Base-by-base conservation (phyloP, 306 rosid species). In the Dryas octopetala region DNA sequence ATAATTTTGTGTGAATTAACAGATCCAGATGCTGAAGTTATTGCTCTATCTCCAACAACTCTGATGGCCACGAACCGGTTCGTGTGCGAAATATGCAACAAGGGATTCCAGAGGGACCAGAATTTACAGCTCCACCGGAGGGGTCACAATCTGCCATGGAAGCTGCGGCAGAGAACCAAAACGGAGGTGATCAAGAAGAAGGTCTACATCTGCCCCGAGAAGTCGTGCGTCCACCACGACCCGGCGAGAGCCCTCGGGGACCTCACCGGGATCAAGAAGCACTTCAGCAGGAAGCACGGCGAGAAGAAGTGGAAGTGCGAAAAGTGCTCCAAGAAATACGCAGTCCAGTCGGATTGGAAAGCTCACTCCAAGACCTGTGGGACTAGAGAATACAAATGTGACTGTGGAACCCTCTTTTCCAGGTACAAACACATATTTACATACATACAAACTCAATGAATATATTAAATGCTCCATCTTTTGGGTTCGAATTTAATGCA, bases 291-390 rank as follows among this genome's bases (percentile, higher is more conserved):
- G 46, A 94, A 91, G 68, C 98, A 94, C 41, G 98, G 98, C 4
- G 98, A 94, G 88, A 94, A 94, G 83, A 94, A 94, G 84, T 94
- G 98, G 98, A 94, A 91, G 88, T 94, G 98, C 62, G 97, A 91
- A 0, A 94, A 91, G 80, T 94, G 98, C 79, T 90, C 98, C 0
- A 94, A 94, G 89, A 94, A 91, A 78, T 94, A 94, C 64, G 98
- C 98, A 0, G 97, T 94, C 53, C 98, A 91, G 65, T 94, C 97
- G 1, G 97, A 94, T 75, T 94, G 98, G 98, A 94, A 94, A 78
- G 98, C 98, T 72, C 98, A 94, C 83, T 83, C 89, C 61, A 94
- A 94, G 75, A 94, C 98, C 1, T 94, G 98, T 74, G 98, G 98
- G 7, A 94, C 98, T 44, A 76, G 98, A 74, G 98, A 94, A 79